phyloP scores from a whole-genome alignment of 2,329 filamentous ascomycete genomes.

The Colletotrichum sp. region DNA sequence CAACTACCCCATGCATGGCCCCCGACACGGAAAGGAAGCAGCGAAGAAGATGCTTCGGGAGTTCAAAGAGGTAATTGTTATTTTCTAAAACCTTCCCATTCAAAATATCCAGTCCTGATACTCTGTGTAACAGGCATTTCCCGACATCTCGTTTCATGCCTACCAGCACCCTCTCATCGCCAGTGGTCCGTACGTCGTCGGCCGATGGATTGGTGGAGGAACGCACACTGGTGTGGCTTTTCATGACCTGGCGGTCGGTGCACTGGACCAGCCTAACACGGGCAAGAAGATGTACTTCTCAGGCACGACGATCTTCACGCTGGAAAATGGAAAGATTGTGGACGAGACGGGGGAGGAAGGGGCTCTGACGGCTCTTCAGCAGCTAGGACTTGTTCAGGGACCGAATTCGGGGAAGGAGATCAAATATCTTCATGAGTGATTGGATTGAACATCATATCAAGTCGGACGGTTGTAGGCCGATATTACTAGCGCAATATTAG shows the following conservation, averaged over 20 bases:
- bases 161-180: conserved; percentile 8
- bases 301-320: not conserved
- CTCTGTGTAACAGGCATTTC: not conserved
- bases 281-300: not conserved
- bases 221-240: not conserved
- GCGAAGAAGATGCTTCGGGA: not conserved
- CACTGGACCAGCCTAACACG: not conserved
- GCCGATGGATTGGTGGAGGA: not conserved
- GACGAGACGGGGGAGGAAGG: not conserved
- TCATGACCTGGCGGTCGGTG: not conserved
- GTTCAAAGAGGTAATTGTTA: not conserved
- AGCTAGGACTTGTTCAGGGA: not conserved
- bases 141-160: not conserved
- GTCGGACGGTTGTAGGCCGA: no score
- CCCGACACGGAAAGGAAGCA: not conserved
- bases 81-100: not conserved
- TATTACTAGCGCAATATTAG: not conserved
- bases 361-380: not conserved
- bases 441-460: not conserved
- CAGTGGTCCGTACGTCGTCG: not conserved
- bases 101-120: not conserved
- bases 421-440: not conserved
- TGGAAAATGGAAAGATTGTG: not conserved
- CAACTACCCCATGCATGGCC: not conserved
- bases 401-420: not conserved